Conservation (phyloP, 2,329 filamentous ascomycete species). For the Talaromyces sp. region DNA sequence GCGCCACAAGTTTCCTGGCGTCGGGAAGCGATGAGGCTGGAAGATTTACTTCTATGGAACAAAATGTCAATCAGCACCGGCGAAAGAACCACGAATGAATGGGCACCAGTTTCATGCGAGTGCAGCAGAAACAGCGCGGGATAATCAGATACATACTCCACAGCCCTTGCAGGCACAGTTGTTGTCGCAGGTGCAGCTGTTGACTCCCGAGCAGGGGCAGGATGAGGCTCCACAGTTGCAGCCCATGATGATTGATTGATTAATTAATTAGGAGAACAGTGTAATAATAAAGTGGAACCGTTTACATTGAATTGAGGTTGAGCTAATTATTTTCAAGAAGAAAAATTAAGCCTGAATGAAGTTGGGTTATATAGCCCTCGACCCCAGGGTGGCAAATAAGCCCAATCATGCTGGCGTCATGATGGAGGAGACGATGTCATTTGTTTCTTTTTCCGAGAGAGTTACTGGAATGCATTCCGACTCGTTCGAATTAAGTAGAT, state of each 20-base stretch:
- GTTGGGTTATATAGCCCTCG: background rate
- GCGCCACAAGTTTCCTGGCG: background rate
- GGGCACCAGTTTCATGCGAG: slow-evolving; percentile 10
- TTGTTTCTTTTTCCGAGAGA: background rate
- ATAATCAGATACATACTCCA: slow-evolving; percentile 30
- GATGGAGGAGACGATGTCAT: background rate
- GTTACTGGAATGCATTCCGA: background rate
- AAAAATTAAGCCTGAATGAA: background rate
- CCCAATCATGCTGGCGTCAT: slow-evolving; percentile 14
- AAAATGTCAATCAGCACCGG: background rate
- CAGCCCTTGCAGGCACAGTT: slow-evolving; percentile 38
- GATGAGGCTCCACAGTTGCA: slow-evolving; percentile 34
- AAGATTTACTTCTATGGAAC: background rate
- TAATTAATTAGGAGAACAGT: background rate
- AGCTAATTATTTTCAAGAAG: background rate
- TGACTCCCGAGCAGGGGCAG: slow-evolving; percentile 33
- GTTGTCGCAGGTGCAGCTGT: slow-evolving; percentile 33
- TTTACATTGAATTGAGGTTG: no score
- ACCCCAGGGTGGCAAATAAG: background rate
- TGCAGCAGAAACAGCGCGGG: background rate
- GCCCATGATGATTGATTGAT: slow-evolving; percentile 25
- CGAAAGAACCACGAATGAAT: background rate
- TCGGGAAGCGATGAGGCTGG: background rate
- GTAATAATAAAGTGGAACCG: background rate
- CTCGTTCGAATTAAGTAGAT: background rate